A percentile compares a stretch with the other conserved stretches of the same genome.
These are phyloP conservation scores for Diaporthe capsici DNA, from an alignment of 2,329 filamentous ascomycete genomes.

Conservation along the genomic window DNA sequence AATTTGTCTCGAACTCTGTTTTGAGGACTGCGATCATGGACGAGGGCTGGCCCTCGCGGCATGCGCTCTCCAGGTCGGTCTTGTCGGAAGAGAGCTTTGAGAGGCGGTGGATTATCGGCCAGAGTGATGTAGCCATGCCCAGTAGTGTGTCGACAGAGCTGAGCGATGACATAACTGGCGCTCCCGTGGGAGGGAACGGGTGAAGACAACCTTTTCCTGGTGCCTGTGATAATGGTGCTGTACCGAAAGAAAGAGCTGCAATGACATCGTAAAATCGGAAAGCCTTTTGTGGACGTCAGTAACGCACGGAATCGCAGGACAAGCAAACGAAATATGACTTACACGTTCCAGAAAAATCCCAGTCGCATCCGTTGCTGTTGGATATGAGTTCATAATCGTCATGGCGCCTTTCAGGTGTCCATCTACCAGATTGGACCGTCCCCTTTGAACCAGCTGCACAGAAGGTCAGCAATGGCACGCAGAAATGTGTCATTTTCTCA, in stretches of 20 bases:
- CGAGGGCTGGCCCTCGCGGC: slow-evolving; percentile 50
- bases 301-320: background rate
- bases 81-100: slow-evolving; percentile 69
- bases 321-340: slow-evolving; percentile 43
- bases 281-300: slow-evolving; percentile 57
- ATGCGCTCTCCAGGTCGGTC: slow-evolving; percentile 63
- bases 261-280: slow-evolving; percentile 78
- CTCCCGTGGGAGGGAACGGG: slow-evolving; percentile 62
- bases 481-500: slow-evolving; percentile 23
- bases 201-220: slow-evolving; percentile 62
- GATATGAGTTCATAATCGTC: slow-evolving; percentile 69
- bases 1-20: slow-evolving; percentile 65
- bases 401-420: slow-evolving; percentile 74
- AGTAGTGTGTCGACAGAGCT: slow-evolving; percentile 71
- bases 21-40: slow-evolving; percentile 63
- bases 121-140: slow-evolving; percentile 73
- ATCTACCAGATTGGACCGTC: slow-evolving; percentile 71
- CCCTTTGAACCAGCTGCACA: slow-evolving; percentile 71
- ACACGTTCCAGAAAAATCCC: slow-evolving; percentile 72
- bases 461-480: slow-evolving; percentile 38
- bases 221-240: slow-evolving; percentile 66
- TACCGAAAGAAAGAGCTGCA: slow-evolving; percentile 72
- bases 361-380: slow-evolving; percentile 63
- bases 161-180: slow-evolving; percentile 59
- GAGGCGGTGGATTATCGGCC: slow-evolving; percentile 74